Percentiles rank a stretch among this genome's conserved stretches.
Conservation (phyloP, 306 rosid species). For the Cicer judaicum region DNA sequence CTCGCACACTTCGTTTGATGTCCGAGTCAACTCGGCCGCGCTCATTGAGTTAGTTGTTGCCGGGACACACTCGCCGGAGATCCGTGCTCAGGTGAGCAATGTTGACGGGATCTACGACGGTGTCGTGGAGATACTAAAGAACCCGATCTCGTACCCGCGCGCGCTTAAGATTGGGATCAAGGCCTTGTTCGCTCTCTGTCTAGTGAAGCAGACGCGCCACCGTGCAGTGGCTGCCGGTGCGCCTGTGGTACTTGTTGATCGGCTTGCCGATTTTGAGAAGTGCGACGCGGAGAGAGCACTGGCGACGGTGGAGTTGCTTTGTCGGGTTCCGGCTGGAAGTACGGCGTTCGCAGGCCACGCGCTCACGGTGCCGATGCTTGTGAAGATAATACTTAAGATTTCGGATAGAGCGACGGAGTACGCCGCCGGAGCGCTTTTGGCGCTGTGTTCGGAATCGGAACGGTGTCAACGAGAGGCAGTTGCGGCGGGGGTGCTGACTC, state of each 20-base stretch:
- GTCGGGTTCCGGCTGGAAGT: slow-evolving; percentile 67
- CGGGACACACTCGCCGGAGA: slow-evolving; percentile 73
- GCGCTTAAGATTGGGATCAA: slow-evolving; percentile 77
- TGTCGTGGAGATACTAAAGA: slow-evolving; percentile 62
- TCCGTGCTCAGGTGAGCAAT: slow-evolving; percentile 61
- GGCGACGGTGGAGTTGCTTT: slow-evolving; percentile 80
- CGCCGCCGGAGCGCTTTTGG: slow-evolving; percentile 82
- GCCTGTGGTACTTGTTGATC: slow-evolving; percentile 64
- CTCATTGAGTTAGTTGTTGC: slow-evolving; percentile 67
- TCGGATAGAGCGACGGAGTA: slow-evolving; percentile 92
- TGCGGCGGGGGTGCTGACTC: slow-evolving; percentile 83
- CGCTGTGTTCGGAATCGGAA: slow-evolving; percentile 82
- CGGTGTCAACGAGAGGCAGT: slow-evolving; percentile 68
- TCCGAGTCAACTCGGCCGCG: slow-evolving; percentile 80
- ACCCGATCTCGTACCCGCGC: slow-evolving; percentile 63
- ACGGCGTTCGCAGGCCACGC: slow-evolving; percentile 70
- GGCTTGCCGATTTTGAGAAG: slow-evolving; percentile 79
- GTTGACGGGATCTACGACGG: slow-evolving; percentile 77
- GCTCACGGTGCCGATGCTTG: slow-evolving; percentile 81
- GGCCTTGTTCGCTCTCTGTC: slow-evolving; percentile 75
- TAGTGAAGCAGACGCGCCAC: slow-evolving; percentile 76
- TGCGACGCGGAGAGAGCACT: slow-evolving; percentile 85
- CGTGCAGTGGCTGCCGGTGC: slow-evolving; percentile 81
- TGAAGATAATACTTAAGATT: slow-evolving; percentile 77
- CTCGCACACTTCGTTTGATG: slow-evolving; percentile 56